Conservation (phyloP, 31 red algal genomes). For the Pterothamnion heteromorphum region DNA sequence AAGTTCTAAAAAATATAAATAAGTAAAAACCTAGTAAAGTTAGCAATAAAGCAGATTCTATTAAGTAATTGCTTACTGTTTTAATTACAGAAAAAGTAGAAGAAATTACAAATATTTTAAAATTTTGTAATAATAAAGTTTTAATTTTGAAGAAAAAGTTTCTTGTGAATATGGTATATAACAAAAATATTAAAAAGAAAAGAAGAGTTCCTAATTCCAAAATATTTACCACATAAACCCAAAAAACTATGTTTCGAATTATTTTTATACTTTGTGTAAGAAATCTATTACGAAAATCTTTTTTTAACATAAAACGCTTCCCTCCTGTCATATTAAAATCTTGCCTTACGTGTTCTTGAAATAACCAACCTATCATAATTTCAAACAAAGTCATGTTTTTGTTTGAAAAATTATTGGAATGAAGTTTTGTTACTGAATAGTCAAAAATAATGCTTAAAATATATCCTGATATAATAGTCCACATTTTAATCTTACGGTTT, state of each 20-base stretch:
- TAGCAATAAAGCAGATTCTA: neutral
- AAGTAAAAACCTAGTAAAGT: neutral
- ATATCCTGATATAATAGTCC: neutral
- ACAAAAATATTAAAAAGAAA: neutral
- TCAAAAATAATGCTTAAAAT: neutral
- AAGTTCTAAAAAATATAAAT: neutral
- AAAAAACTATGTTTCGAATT: constrained; percentile 18
- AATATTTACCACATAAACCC: constrained; percentile 26
- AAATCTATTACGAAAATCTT: constrained; percentile 31
- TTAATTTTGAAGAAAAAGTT: neutral
- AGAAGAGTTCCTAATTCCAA: neutral
- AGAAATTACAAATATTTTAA: neutral
- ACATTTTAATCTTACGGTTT: neutral
- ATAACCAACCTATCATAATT: constrained; percentile 13
- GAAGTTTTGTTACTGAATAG: constrained; percentile 19
- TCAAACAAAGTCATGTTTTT: constrained; percentile 31
- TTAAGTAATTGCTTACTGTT: no score
- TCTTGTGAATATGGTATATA: neutral
- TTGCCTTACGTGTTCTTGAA: constrained; percentile 25
- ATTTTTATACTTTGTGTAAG: constrained; percentile 4
- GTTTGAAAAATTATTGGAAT: constrained; percentile 7
- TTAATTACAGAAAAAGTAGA: neutral
- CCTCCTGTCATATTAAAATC: constrained; percentile 35
- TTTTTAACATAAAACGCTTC: constrained; percentile 28
- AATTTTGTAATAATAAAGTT: neutral